Evolutionary conservation across 768 basidiomycete genomes (phyloP).

Genomic region (Leucocoprinus sp.): DNA sequence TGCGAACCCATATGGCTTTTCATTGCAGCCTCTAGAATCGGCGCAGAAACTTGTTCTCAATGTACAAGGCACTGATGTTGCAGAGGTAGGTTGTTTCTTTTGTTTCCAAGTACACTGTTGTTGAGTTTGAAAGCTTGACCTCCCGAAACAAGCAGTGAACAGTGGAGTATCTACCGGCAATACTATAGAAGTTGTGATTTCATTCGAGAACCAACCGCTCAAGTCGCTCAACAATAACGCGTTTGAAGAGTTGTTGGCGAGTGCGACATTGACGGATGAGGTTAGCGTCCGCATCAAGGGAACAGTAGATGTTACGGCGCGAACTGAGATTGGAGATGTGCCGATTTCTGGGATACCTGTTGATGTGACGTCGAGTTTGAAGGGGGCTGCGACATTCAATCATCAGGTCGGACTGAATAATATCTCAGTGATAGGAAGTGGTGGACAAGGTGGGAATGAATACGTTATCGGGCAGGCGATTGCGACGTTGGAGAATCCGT

Average conservation of each 20-base stretch:
- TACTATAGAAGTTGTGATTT: slow-evolving; percentile 47
- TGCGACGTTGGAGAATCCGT: slow-evolving; percentile 54
- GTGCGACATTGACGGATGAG: slow-evolving; percentile 40
- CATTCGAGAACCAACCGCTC: slow-evolving; percentile 49
- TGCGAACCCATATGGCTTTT: slow-evolving; percentile 73
- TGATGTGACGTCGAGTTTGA: slow-evolving; percentile 46
- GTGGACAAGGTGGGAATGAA: slow-evolving; percentile 50
- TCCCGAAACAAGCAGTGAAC: slow-evolving; percentile 39
- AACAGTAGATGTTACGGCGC: slow-evolving; percentile 47
- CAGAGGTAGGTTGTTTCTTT: slow-evolving; percentile 33
- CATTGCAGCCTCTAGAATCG: slow-evolving; percentile 52
- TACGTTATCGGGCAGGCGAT: slow-evolving; percentile 53
- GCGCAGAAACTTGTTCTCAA: slow-evolving; percentile 47
- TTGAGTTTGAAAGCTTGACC: too few relatives aligned
- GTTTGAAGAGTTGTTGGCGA: slow-evolving; percentile 51
- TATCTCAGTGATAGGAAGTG: slow-evolving; percentile 56
- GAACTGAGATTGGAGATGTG: slow-evolving; percentile 57
- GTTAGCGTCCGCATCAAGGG: slow-evolving; percentile 46
- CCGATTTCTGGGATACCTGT: slow-evolving; percentile 59
- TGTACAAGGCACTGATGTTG: slow-evolving; percentile 39
- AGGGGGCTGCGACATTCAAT: slow-evolving; percentile 55
- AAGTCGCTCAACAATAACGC: slow-evolving; percentile 44
- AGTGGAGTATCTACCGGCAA: slow-evolving; percentile 69
- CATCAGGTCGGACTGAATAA: slow-evolving; percentile 43
- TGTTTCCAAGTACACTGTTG: background rate